Evolutionary conservation across 768 basidiomycete species (phyloP).

Genomic region (Amanita muscaria): DNA sequence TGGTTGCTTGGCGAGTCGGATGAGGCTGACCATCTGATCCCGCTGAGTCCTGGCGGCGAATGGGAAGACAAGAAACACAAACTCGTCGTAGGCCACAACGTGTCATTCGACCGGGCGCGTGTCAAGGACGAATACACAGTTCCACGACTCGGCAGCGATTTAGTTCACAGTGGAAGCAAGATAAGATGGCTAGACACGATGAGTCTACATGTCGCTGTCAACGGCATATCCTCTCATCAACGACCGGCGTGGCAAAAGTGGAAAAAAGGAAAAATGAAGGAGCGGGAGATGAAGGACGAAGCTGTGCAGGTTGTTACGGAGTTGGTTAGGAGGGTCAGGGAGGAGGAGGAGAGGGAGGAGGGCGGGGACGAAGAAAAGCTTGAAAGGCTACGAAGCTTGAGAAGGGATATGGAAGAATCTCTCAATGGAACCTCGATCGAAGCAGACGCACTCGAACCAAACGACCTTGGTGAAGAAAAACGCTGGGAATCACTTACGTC

Average conservation of each 20-base stretch:
- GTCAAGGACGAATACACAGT: conserved; percentile 80
- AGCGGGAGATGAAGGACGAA: conserved; percentile 48
- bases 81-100: conserved; percentile 87
- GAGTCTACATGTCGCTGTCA: conserved; percentile 88
- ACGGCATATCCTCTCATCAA: conserved; percentile 91
- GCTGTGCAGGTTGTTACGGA: conserved; percentile 49
- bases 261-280: conserved; percentile 57
- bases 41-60: conserved; percentile 41
- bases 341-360: conserved; percentile 33
- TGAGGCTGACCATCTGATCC: conserved; percentile 59
- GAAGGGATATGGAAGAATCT: conserved; percentile 28
- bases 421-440: conserved; percentile 18
- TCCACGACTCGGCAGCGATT: too few relatives aligned
- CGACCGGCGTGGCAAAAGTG: conserved; percentile 89
- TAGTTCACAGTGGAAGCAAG: conserved; percentile 47
- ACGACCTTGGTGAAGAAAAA: conserved; percentile 36
- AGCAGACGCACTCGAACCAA: background rate
- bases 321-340: conserved; percentile 32
- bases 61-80: conserved; percentile 20
- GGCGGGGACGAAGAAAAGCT: conserved; percentile 40
- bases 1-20: conserved; percentile 70
- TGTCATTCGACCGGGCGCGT: conserved; percentile 86
- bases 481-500: conserved; percentile 94
- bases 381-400: conserved; percentile 29
- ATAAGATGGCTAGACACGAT: conserved; percentile 92